phyloP scores from a whole-genome alignment of 2,329 filamentous ascomycete genomes.

The Xylariaceae sp. region DNA sequence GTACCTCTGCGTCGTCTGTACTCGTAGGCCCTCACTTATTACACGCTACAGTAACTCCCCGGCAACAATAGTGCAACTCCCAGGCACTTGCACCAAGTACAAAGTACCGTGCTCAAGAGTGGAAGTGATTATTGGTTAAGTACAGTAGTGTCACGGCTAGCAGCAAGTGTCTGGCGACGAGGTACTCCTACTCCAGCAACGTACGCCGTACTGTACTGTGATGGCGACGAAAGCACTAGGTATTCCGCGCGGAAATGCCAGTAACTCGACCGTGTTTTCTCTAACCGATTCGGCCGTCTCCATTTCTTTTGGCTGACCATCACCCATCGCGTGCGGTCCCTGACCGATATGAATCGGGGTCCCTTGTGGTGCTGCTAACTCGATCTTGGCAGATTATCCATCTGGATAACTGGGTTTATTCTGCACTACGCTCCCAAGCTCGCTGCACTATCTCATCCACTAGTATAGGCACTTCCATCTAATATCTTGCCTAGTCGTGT shows the following conservation, averaged over 20 bases:
- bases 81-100: neutral
- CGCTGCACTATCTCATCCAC: conserved; percentile 17
- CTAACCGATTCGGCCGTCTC: conserved; percentile 6
- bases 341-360: conserved; percentile 20
- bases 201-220: neutral
- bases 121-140: neutral
- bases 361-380: conserved; percentile 20
- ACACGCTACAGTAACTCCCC: too few species aligned
- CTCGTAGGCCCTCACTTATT: too few species aligned
- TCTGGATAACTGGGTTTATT: neutral
- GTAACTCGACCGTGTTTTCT: neutral
- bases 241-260: too few species aligned
- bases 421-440: neutral
- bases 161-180: neutral
- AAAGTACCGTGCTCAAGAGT: too few species aligned
- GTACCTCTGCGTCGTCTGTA: too few species aligned
- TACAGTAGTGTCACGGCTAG: neutral
- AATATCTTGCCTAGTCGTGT: neutral
- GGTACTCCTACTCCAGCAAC: neutral
- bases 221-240: too few species aligned
- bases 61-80: too few species aligned
- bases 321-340: conserved; percentile 11
- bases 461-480: neutral
- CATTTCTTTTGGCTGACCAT: conserved; percentile 14
- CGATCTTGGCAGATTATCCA: conserved; percentile 23